Base-by-base conservation (phyloP, 352 stramenopile genomes). In the Globisporangium alternatum region DNA sequence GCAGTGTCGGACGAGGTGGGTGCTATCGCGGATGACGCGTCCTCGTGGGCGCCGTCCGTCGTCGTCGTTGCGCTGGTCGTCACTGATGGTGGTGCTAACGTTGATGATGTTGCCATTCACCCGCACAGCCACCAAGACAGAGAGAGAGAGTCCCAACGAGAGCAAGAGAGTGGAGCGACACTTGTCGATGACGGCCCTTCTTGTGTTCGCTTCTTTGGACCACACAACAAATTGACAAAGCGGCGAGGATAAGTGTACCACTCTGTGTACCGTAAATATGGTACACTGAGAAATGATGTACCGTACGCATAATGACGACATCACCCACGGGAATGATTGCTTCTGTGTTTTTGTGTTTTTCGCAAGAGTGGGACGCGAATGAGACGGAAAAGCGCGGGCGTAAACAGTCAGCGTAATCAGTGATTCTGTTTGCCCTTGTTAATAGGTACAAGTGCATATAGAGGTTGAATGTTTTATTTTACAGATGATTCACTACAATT, bases 81-180 rank as follows among this genome's bases (percentile, higher is more conserved):
- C 56, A 52, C 56, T 52, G 55, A n/a, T 45, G 55, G 21, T 28
- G 37, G 21, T 28, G 37, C 33, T 15, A 2, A 28, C 25, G 53
- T n/a, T 19, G 37, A 61, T 48, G 56, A 61, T 43, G 56, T n/a
- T 61, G 56, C 56, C 56, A 61, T 61, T 53, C 56, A 61, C 56
- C 15, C 39, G 30, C 39, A 22, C 55, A 61, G 31, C 25, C 22
- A 51, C 22, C 19, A 22, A 52, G 22, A 41, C 22, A 28, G 25
- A 52, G 41, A 52, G 25, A 61, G 15, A 60, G 21, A 43, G 21
- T 15, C n/a, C n/a, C 30, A 37, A 25, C 19, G 31, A 58, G 30
- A 58, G 52, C 41, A 28, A 30, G 5, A 30, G 33, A 17, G 2
- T 22, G 17, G 48, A 28, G 33, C 17, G 28, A 6, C 7, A 57